These are phyloP conservation scores for Psidium guajava DNA, from an alignment of 345 rosid species.

Conservation along the genomic window DNA sequence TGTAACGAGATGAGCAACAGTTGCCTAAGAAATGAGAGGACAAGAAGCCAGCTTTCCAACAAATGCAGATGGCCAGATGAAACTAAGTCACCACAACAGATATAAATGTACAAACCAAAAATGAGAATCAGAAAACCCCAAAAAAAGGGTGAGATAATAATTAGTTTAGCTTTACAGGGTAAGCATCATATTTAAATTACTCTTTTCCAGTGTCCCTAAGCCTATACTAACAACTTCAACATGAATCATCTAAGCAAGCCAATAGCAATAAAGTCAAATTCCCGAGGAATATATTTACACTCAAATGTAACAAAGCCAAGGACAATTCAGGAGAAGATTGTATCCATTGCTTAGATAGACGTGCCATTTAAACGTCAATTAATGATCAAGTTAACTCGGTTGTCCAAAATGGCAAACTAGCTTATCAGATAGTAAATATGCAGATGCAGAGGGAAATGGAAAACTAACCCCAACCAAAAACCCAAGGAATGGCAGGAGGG, in stretches of 20 bases:
- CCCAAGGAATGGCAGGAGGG: conserved; percentile 62
- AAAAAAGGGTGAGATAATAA: background rate
- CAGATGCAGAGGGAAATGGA: background rate
- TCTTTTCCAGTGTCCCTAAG: background rate
- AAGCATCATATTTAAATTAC: background rate
- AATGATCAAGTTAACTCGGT: background rate
- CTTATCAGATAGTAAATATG: background rate
- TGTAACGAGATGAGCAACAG: background rate
- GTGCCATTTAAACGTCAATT: background rate
- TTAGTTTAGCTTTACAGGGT: background rate
- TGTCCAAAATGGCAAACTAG: background rate
- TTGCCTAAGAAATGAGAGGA: background rate
- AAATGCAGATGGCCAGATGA: background rate
- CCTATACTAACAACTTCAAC: background rate
- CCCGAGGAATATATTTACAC: background rate
- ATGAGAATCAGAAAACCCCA: background rate
- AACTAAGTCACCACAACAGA: background rate
- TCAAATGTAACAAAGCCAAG: background rate
- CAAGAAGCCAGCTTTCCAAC: background rate
- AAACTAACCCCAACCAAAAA: conserved; percentile 82
- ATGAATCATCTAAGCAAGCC: background rate
- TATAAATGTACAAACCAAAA: background rate
- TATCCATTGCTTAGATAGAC: background rate
- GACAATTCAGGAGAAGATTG: background rate
- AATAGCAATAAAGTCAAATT: background rate